Evolutionary conservation across 192 early-diverging fungal genomes (phyloP).

Genomic region (Obelidium mucronatum): DNA sequence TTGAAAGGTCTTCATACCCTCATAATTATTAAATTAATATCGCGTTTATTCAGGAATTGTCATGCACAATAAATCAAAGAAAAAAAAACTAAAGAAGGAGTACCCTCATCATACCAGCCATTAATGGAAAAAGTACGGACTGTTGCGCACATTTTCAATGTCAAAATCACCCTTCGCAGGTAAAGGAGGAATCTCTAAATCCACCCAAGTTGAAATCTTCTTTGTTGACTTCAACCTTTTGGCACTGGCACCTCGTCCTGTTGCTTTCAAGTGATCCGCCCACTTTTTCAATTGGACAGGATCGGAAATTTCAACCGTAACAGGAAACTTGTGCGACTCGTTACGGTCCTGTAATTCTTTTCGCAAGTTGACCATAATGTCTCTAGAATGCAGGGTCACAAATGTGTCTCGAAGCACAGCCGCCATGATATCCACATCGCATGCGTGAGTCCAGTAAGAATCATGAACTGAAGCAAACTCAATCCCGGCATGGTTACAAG

Average conservation of each 20-base stretch:
- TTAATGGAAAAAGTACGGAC: constrained; percentile 93
- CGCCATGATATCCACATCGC: constrained; percentile 87
- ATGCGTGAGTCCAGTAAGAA: constrained; percentile 97
- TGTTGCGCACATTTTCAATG: constrained; percentile 78
- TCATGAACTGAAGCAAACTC: constrained; percentile 97
- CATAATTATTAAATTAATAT: too few relatives aligned
- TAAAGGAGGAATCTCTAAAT: constrained; percentile 75
- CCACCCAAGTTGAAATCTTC: constrained; percentile 52
- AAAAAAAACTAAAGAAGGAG: too few relatives aligned
- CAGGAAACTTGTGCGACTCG: constrained; percentile 71
- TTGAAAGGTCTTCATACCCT: too few relatives aligned
- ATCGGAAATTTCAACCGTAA: constrained; percentile 44
- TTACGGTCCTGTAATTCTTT: constrained; percentile 87
- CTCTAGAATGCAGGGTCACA: constrained; percentile 80
- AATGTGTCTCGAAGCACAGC: constrained; percentile 88
- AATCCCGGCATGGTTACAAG: constrained; percentile 78
- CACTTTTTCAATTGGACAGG: constrained; percentile 40
- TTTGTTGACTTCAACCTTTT: neutral
- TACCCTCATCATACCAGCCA: too few relatives aligned
- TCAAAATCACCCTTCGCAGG: constrained; percentile 88
- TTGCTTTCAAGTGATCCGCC: constrained; percentile 26
- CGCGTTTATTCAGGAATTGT: too few relatives aligned
- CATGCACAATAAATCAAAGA: too few relatives aligned
- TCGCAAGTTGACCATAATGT: constrained; percentile 84
- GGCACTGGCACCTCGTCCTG: constrained; percentile 21